These are phyloP conservation scores for Agrocybe pediades DNA, from an alignment of 768 basidiomycete genomes.

Conservation along the genomic window DNA sequence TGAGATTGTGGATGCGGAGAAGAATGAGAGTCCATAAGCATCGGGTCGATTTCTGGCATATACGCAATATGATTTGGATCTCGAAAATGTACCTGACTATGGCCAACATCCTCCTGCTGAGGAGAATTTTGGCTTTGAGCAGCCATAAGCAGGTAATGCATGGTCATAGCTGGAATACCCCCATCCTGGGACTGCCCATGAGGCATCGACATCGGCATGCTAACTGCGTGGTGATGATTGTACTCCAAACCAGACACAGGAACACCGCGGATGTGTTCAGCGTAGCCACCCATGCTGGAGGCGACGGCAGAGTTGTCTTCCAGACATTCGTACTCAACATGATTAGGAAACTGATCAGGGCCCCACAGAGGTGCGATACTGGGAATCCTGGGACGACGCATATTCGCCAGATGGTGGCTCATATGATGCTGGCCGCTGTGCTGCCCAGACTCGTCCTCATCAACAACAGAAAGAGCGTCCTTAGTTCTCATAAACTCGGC, in stretches of 20 bases:
- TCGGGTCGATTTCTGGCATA: conserved; percentile 28
- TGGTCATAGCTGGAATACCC: neutral
- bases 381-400: conserved; percentile 37
- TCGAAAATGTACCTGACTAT: too few species aligned
- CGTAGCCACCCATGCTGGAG: too few species aligned
- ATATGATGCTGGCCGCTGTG: too few species aligned
- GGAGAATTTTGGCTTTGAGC: conserved; percentile 1
- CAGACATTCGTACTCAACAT: conserved; percentile 15
- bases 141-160: conserved; percentile 21
- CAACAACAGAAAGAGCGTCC: conserved; percentile 15
- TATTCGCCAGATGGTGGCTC: conserved; percentile 9
- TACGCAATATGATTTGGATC: too few species aligned
- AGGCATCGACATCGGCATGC: too few species aligned
- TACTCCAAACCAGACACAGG: neutral
- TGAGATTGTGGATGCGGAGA: conserved; percentile 6
- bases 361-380: conserved; percentile 39
- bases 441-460: conserved; percentile 19
- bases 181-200: conserved; percentile 2
- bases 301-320: too few species aligned
- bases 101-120: conserved; percentile 9
- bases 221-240: too few species aligned
- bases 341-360: conserved; percentile 22
- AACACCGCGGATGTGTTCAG: neutral
- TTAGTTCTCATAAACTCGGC: conserved; percentile 35
- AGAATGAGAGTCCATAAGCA: conserved; percentile 22